Conservation (phyloP, 78 protist genomes). For the Cavenderia fasciculata region DNA sequence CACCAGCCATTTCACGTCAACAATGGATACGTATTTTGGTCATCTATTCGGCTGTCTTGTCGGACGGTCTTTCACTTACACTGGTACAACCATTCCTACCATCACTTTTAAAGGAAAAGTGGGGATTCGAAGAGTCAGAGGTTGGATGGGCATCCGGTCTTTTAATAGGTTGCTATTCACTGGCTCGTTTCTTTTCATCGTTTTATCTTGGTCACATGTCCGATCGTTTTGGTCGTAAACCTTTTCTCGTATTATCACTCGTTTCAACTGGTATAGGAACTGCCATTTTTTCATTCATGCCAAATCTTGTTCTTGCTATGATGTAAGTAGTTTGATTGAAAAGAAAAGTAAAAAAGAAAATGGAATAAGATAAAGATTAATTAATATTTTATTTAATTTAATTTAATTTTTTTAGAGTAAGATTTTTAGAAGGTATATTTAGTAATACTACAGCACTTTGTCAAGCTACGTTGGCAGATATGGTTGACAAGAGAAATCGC, state of each 20-base stretch:
- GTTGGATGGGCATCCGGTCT: slow-evolving; percentile 39
- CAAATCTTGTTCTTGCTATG: slow-evolving; percentile 45
- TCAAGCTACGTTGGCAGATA: slow-evolving; percentile 69
- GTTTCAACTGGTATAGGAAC: slow-evolving; percentile 44
- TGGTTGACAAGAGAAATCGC: slow-evolving; percentile 57
- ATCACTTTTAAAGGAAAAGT: neutral
- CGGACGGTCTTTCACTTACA: slow-evolving; percentile 51
- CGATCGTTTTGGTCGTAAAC: slow-evolving; percentile 65
- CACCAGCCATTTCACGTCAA: slow-evolving; percentile 37
- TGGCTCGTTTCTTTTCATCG: slow-evolving; percentile 65
- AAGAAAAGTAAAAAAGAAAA: too few species aligned
- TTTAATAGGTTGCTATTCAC: slow-evolving; percentile 19
- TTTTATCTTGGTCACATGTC: slow-evolving; percentile 38
- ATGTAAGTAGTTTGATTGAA: too few species aligned
- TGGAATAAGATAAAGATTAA: too few species aligned
- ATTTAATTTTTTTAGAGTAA: too few species aligned
- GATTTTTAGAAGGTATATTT: slow-evolving; percentile 50
- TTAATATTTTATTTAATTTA: too few species aligned
- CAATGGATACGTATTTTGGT: slow-evolving; percentile 40
- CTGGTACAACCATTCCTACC: slow-evolving; percentile 69
- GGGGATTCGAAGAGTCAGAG: slow-evolving; percentile 19
- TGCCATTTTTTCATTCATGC: slow-evolving; percentile 38
- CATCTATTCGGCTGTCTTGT: slow-evolving; percentile 12
- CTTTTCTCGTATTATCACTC: slow-evolving; percentile 38
- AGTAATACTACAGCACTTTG: slow-evolving; percentile 65